Evolutionary conservation across 331 rosid species (phyloP).

Genomic region (Phaseolus coccineus): DNA sequence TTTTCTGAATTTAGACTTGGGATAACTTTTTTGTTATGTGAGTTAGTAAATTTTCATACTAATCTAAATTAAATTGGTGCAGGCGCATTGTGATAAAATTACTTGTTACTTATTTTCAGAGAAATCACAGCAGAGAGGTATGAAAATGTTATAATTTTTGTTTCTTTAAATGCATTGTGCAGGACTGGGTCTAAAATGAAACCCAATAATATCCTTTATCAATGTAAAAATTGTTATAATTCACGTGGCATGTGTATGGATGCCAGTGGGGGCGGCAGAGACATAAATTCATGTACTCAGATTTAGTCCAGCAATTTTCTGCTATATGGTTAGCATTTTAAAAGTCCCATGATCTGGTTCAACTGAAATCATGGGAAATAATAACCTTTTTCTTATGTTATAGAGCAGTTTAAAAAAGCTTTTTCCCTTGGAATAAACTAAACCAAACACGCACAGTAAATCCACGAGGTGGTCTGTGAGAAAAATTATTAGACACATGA

Average conservation of each 20-base stretch:
- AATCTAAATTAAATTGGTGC: conserved; percentile 48
- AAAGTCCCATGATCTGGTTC: background rate
- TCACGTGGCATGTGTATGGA: background rate
- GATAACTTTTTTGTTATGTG: conserved; percentile 23
- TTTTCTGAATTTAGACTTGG: conserved; percentile 1
- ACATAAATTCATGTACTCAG: background rate
- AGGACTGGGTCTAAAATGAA: conserved; percentile 14
- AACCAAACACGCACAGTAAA: background rate
- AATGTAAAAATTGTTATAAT: background rate
- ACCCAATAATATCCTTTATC: background rate
- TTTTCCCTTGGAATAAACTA: background rate
- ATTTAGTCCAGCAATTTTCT: conserved; percentile 24
- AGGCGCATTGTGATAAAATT: conserved; percentile 91
- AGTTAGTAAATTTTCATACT: conserved; percentile 28
- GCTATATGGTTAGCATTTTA: conserved; percentile 19
- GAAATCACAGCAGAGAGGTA: conserved; percentile 90
- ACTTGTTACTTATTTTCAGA: conserved; percentile 80
- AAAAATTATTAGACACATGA: background rate
- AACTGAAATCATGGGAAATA: background rate
- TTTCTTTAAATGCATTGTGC: conserved; percentile 27
- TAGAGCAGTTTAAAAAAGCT: background rate
- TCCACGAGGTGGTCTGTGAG: background rate
- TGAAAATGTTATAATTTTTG: conserved; percentile 3
- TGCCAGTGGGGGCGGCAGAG: background rate
- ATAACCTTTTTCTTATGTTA: background rate